phyloP scores from a whole-genome alignment of 306 rosid species.

The Prosopis cineraria region DNA sequence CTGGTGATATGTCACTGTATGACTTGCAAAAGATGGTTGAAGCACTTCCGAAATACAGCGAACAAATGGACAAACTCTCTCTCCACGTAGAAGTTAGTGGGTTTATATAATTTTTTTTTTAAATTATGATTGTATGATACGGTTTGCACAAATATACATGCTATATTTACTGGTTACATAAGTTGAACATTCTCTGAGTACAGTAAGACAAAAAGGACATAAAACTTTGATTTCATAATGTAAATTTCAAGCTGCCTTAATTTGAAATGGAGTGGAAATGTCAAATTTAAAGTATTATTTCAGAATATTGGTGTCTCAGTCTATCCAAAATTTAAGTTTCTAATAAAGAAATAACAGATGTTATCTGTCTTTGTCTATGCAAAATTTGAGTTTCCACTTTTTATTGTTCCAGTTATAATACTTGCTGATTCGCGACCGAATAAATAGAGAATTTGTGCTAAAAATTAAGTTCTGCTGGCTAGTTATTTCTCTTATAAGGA shows the following conservation, averaged over 20 bases:
- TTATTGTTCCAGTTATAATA: neutral
- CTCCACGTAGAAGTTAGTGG: constrained; percentile 87
- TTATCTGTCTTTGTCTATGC: neutral
- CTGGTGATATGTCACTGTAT: constrained; percentile 73
- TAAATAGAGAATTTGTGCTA: constrained; percentile 18
- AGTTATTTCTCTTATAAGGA: constrained; percentile 9
- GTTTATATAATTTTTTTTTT: neutral
- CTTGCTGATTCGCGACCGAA: constrained; percentile 11
- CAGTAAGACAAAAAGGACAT: constrained; percentile 9
- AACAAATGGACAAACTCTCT: constrained; percentile 93
- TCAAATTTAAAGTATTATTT: constrained; percentile 4
- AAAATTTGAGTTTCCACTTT: neutral
- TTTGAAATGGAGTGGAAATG: constrained; percentile 9
- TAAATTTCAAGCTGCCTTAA: neutral
- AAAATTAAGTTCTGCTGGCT: constrained; percentile 15
- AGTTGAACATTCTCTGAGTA: neutral
- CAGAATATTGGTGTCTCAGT: neutral
- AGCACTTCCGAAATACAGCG: constrained; percentile 97
- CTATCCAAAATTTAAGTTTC: neutral
- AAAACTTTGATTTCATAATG: neutral
- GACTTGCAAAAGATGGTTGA: constrained; percentile 91
- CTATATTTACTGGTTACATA: constrained; percentile 2
- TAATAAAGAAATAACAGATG: neutral
- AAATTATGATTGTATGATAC: constrained; percentile 20
- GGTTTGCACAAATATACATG: neutral